phyloP scores from a whole-genome alignment of 352 stramenopile genomes.

The Plasmopara halstedii region DNA sequence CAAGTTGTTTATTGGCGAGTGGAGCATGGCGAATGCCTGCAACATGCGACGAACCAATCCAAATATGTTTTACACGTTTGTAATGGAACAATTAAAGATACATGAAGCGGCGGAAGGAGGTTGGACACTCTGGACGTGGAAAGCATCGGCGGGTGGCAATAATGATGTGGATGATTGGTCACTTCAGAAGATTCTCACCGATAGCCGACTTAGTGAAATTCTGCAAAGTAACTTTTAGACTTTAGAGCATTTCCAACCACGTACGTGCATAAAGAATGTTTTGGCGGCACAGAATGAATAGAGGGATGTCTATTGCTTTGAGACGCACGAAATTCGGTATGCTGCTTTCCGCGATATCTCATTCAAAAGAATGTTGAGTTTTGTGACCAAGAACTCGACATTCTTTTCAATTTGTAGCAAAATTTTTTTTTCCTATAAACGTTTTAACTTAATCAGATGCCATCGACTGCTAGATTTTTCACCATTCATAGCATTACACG shows the following conservation, averaged over 20 bases:
- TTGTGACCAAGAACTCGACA: too few relatives aligned
- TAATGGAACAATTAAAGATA: conserved; percentile 39
- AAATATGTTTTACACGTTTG: conserved; percentile 39
- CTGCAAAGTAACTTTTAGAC: conserved; percentile 1
- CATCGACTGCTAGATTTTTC: too few relatives aligned
- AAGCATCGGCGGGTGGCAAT: conserved; percentile 28
- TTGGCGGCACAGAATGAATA: too few relatives aligned
- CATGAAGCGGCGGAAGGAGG: conserved; percentile 40
- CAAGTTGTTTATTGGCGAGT: conserved; percentile 54
- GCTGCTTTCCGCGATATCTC: too few relatives aligned
- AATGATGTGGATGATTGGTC: conserved; percentile 45
- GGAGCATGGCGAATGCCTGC: conserved; percentile 34
- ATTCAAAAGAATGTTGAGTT: too few relatives aligned
- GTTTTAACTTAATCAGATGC: too few relatives aligned
- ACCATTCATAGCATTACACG: too few relatives aligned
- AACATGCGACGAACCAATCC: conserved; percentile 41
- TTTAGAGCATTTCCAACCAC: too few relatives aligned
- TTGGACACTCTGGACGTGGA: conserved; percentile 67
- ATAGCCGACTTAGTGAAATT: conserved; percentile 15
- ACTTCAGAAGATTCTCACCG: conserved; percentile 43
- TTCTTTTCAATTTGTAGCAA: too few relatives aligned
- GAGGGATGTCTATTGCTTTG: too few relatives aligned
- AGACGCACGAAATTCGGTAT: too few relatives aligned
- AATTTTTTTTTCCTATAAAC: background rate
- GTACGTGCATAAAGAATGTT: too few relatives aligned